Conservation (phyloP, 345 rosid species). For the Microcos paniculata region DNA sequence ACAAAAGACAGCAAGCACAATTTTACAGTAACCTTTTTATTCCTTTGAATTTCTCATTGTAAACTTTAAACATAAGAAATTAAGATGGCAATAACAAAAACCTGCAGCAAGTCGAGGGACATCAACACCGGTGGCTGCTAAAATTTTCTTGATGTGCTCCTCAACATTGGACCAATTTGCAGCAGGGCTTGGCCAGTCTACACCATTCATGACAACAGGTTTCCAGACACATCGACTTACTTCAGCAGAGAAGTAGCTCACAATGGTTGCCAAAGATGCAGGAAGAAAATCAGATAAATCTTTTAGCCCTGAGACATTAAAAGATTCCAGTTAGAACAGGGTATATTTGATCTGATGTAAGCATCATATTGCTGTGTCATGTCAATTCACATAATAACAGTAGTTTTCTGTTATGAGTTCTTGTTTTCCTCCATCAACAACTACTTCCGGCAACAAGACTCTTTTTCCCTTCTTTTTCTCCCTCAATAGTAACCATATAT, state of each 20-base stretch:
- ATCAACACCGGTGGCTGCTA: constrained; percentile 87
- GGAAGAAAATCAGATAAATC: constrained; percentile 96
- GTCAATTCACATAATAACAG: background rate
- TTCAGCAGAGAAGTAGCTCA: constrained; percentile 95
- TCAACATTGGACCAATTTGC: constrained; percentile 84
- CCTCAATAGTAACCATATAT: background rate
- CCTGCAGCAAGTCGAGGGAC: constrained; percentile 94
- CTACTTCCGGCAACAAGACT: background rate
- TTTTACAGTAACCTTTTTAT: too few species aligned
- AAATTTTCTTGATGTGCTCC: constrained; percentile 79
- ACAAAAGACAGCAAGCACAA: background rate
- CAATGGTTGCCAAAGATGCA: constrained; percentile 83
- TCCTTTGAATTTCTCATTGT: background rate
- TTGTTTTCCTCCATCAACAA: background rate
- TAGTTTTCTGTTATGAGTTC: background rate
- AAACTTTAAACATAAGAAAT: background rate
- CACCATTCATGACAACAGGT: constrained; percentile 91
- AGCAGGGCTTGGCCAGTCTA: constrained; percentile 99
- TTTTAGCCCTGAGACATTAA: constrained; percentile 69
- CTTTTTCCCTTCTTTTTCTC: background rate
- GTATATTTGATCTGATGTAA: background rate
- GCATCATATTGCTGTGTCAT: background rate
- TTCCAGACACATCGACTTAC: constrained; percentile 96
- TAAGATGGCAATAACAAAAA: constrained; percentile 14
- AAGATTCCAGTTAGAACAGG: constrained; percentile 6